Base-by-base conservation (phyloP, 176 grass and related monocot genomes). In the Avena sativa region DNA sequence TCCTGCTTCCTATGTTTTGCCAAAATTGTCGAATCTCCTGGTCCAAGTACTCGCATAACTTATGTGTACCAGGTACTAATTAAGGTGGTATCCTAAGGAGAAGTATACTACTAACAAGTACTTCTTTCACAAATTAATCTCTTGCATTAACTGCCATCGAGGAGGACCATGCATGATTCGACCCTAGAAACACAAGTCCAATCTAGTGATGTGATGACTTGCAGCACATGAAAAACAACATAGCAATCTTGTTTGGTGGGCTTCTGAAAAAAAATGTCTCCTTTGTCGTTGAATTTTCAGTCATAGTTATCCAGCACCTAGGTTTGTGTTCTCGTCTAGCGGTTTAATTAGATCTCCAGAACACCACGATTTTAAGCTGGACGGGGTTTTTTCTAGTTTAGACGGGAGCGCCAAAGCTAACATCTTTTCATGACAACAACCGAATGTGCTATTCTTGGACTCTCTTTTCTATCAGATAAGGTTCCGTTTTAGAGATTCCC, bases 381-480 rank as follows among this genome's bases (percentile, higher is more conserved):
- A 52, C 60, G 12, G 44, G 86, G 28, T 51, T 71, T 71, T 61
- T 71, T 61, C 21, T 81, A 76, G n/a, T 59, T 62, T 71, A 69
- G 30, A 85, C 76, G 46, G 71, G 76, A 81, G 71, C 81, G 84
- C 73, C 16, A 36, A 78, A 70, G 61, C 51, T 76, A 68, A 69
- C 81, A 71, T 85, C 86, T 88, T 88, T 77, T 78, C 62, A 19
- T 77, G 86, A 88, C 61, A 81, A 76, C 53, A 85, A 85, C 69
- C 77, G 86, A 85, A 88, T 88, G 83, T 88, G 86, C 71, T 91
- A 88, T 85, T 85, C 86, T 71, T 88, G 90, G 61, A 8, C 76
- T 88, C 85, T 88, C 73, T 43, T 43, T 43, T 71, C 86, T 71
- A 77, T 80, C 59, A 87, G 89, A 88, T 88, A 91, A 91, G 86